These are phyloP conservation scores for Papiliotrema fonsecae DNA, from an alignment of 1,284 basidiomycete genomes.

Conservation along the genomic window DNA sequence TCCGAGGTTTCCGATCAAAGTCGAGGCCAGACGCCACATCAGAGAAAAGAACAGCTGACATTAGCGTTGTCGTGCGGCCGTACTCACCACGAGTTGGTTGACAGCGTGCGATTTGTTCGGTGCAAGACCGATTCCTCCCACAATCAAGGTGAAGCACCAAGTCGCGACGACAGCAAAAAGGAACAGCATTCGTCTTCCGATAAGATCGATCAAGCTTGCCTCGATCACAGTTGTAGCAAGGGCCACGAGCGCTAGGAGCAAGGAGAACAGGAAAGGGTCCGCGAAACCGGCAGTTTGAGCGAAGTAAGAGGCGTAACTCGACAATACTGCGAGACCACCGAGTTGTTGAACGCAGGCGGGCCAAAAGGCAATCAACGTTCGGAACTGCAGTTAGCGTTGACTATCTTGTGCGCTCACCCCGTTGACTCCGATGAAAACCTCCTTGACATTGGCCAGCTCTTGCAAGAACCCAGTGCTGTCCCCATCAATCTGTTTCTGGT, in stretches of 20 bases:
- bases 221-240: conserved; percentile 21
- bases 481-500: conserved; percentile 10
- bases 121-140: conserved; percentile 26
- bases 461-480: conserved; percentile 15
- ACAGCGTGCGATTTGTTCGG: conserved; percentile 7
- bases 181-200: conserved; percentile 31
- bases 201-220: conserved; percentile 23
- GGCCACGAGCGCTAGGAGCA: conserved; percentile 22
- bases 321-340: conserved; percentile 23
- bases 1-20: conserved; percentile 19
- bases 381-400: conserved; percentile 23
- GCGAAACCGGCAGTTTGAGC: conserved; percentile 22
- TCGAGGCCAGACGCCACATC: conserved; percentile 21
- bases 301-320: conserved; percentile 25
- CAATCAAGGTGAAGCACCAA: conserved; percentile 21
- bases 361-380: conserved; percentile 30
- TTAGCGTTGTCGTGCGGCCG: neutral
- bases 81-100: conserved; percentile 19
- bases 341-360: conserved; percentile 29
- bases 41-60: conserved; percentile 18
- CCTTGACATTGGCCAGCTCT: conserved; percentile 16
- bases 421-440: conserved; percentile 28
- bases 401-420: no score
- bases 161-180: conserved; percentile 10
- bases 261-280: conserved; percentile 28